Conservation (phyloP, 2,329 filamentous ascomycete species). For the Byssoonygena ceratinophila region DNA sequence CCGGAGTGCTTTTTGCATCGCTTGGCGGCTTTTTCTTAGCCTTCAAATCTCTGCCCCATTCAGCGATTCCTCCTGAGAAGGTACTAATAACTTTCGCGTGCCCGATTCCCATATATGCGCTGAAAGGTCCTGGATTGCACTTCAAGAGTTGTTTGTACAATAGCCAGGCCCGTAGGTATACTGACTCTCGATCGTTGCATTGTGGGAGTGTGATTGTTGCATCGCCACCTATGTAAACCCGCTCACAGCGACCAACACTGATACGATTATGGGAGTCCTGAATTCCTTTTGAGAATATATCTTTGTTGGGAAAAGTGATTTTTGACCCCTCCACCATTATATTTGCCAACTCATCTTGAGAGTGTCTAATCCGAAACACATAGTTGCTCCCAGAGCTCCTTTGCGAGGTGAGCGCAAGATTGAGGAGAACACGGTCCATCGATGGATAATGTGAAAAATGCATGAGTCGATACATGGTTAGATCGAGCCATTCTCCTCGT, state of each 20-base stretch:
- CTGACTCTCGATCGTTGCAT: slow-evolving; percentile 17
- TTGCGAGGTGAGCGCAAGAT: background rate
- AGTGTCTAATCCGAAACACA: slow-evolving; percentile 3
- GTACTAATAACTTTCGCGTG: slow-evolving; percentile 63
- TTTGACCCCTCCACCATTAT: slow-evolving; percentile 21
- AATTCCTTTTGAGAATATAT: slow-evolving; percentile 54
- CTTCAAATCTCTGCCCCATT: too few species aligned
- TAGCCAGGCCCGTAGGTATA: slow-evolving; percentile 48
- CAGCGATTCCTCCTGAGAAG: slow-evolving; percentile 81
- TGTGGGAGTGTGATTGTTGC: slow-evolving; percentile 48
- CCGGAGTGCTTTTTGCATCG: too few species aligned
- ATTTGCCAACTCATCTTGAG: slow-evolving; percentile 20
- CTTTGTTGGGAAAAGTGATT: slow-evolving; percentile 29
- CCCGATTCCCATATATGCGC: slow-evolving; percentile 65
- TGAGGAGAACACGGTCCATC: slow-evolving; percentile 1
- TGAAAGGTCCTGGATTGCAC: slow-evolving; percentile 71
- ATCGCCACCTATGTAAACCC: slow-evolving; percentile 53
- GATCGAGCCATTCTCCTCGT: slow-evolving; percentile 39
- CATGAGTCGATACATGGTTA: slow-evolving; percentile 22
- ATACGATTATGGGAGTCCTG: slow-evolving; percentile 58
- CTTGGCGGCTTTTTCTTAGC: too few species aligned
- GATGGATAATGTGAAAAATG: slow-evolving; percentile 15
- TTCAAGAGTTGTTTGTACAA: slow-evolving; percentile 60
- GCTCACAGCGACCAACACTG: slow-evolving; percentile 47
- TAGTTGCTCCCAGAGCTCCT: background rate